Percentiles rank a stretch among this genome's conserved stretches.
These are phyloP conservation scores for Pythium graminicola DNA, from an alignment of 352 stramenopile species.

Conservation along the genomic window DNA sequence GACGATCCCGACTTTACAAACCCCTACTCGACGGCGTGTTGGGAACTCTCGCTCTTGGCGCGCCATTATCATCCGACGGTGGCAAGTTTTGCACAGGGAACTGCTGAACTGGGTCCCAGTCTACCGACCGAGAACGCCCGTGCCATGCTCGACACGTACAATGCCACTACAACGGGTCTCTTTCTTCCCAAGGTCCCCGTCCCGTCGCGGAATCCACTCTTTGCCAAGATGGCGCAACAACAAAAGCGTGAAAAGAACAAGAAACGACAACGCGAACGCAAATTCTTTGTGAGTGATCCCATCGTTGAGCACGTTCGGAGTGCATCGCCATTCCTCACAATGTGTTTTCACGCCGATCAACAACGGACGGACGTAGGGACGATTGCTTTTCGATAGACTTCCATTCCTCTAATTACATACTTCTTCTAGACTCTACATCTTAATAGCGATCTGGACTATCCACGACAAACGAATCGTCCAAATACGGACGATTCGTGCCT, in stretches of 20 bases:
- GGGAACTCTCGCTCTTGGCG: constrained; percentile 87
- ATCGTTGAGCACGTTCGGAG: constrained; percentile 23
- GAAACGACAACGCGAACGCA: constrained; percentile 44
- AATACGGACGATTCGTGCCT: constrained; percentile 18
- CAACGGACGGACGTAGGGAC: neutral
- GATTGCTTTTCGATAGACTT: constrained; percentile 26
- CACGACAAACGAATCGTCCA: constrained; percentile 23
- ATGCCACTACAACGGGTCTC: constrained; percentile 28
- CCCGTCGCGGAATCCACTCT: constrained; percentile 59
- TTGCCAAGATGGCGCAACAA: constrained; percentile 51
- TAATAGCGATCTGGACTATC: constrained; percentile 15
- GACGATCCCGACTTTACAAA: constrained; percentile 95
- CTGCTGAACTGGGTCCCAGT: constrained; percentile 46
- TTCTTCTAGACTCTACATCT: too few relatives aligned
- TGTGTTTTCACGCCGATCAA: constrained; percentile 30
- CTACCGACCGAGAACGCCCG: constrained; percentile 64
- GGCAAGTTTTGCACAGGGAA: constrained; percentile 53
- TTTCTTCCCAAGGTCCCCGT: constrained; percentile 61
- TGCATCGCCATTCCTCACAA: constrained; percentile 31
- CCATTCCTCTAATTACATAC: too few relatives aligned
- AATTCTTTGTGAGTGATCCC: constrained; percentile 71
- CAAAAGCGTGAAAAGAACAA: constrained; percentile 50
- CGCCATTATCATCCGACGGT: constrained; percentile 85
- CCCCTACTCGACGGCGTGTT: constrained; percentile 90
- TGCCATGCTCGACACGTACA: constrained; percentile 58